These are phyloP conservation scores for Eucalyptus lansdowneana DNA, from an alignment of 345 rosid genomes.

Conservation along the genomic window DNA sequence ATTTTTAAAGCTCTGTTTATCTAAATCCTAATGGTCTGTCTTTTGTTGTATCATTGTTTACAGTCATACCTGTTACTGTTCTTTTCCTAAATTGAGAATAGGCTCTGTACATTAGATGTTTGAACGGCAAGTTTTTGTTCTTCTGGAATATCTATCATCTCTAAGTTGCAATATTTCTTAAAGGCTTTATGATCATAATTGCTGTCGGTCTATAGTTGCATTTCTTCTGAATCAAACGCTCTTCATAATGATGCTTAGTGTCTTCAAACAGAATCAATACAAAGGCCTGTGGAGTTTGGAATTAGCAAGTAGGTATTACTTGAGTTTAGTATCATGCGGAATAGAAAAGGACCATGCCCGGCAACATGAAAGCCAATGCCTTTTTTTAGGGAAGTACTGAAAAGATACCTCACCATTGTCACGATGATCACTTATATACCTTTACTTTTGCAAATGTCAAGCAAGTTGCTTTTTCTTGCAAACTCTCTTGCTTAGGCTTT, in stretches of 20 bases:
- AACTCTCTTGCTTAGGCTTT: not conserved
- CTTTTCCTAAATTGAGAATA: not conserved
- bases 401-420: not conserved
- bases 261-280: not conserved
- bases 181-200: not conserved
- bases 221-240: not conserved
- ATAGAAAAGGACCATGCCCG: not conserved
- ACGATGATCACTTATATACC: not conserved
- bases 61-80: not conserved
- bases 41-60: not conserved
- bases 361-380: not conserved
- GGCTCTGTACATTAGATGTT: not conserved
- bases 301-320: not conserved
- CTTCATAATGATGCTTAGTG: not conserved
- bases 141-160: not conserved
- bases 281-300: not conserved
- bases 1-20: not conserved
- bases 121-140: not conserved
- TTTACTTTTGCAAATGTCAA: not conserved
- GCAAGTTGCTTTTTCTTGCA: not conserved
- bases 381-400: not conserved
- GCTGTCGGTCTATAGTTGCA: not conserved
- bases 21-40: not conserved
- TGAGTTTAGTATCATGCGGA: not conserved
- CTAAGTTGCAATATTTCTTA: not conserved